phyloP scores from a whole-genome alignment of 2,329 filamentous ascomycete species.

The Paecilomyces fulvus region DNA sequence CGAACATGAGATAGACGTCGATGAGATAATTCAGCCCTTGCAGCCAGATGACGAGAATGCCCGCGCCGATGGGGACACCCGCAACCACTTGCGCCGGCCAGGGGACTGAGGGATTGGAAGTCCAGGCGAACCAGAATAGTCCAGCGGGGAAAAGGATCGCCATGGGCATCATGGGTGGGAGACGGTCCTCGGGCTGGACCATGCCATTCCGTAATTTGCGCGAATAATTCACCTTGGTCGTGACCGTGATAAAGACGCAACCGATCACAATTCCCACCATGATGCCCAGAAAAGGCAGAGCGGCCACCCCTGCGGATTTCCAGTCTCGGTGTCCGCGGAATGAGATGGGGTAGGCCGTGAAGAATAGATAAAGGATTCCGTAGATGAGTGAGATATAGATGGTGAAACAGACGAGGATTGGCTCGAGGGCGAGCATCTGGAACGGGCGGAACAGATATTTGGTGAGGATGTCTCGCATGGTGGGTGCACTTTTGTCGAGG shows the following conservation, averaged over 20 bases:
- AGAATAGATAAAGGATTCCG: constrained; percentile 20
- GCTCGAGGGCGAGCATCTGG: constrained; percentile 38
- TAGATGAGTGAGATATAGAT: constrained; percentile 31
- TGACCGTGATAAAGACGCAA: constrained; percentile 17
- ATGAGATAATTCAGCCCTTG: constrained; percentile 37
- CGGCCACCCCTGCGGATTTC: constrained; percentile 30
- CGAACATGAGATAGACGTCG: constrained; percentile 32
- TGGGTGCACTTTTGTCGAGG: constrained; percentile 30
- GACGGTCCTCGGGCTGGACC: constrained; percentile 34
- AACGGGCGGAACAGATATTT: constrained; percentile 35
- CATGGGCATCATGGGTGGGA: constrained; percentile 40
- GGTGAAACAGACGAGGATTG: constrained; percentile 39
- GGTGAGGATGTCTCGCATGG: constrained; percentile 23
- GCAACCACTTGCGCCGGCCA: constrained; percentile 41
- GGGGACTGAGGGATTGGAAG: constrained; percentile 30
- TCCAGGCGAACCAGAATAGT: constrained; percentile 46
- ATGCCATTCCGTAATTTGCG: constrained; percentile 9
- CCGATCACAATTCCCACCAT: constrained; percentile 35
- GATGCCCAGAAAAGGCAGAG: constrained; percentile 39
- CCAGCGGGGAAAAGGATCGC: constrained; percentile 36
- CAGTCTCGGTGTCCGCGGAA: constrained; percentile 35
- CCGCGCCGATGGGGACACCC: constrained; percentile 36
- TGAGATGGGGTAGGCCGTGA: constrained; percentile 28
- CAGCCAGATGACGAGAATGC: constrained; percentile 36
- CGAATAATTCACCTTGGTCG: constrained; percentile 24